A percentile compares a stretch with the other conserved stretches of the same genome.
These are phyloP conservation scores for Phaeomoniella chlamydospora DNA, from an alignment of 2,329 filamentous ascomycete species.

Conservation along the genomic window DNA sequence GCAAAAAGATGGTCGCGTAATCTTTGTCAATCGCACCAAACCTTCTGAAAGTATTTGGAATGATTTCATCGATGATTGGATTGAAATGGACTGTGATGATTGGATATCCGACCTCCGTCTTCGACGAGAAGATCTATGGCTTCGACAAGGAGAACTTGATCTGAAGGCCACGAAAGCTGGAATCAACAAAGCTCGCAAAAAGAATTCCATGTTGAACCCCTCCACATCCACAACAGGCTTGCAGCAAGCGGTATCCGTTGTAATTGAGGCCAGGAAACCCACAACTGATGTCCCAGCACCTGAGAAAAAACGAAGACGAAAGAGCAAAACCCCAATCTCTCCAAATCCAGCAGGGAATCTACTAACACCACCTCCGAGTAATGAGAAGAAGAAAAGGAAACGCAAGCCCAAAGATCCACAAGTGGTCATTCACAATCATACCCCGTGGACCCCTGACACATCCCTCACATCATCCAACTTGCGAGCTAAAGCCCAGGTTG, in stretches of 20 bases:
- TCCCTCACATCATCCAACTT: neutral
- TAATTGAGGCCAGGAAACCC: neutral
- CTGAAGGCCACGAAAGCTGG: conserved; percentile 10
- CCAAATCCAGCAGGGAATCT: neutral
- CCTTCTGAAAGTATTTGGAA: conserved; percentile 59
- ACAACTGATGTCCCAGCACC: neutral
- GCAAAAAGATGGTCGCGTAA: conserved; percentile 46
- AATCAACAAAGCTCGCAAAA: neutral
- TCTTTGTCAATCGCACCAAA: conserved; percentile 61
- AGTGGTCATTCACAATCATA: neutral
- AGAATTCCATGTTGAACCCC: neutral
- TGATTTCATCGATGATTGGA: conserved; percentile 59
- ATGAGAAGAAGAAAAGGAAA: neutral
- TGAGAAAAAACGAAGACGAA: neutral
- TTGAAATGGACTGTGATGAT: conserved; percentile 60
- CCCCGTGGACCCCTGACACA: neutral
- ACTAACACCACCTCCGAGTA: conserved; percentile 1
- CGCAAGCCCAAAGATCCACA: neutral
- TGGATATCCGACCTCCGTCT: conserved; percentile 52
- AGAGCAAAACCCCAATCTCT: neutral
- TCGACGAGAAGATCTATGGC: conserved; percentile 46
- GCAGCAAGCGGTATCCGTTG: neutral
- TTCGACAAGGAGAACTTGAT: conserved; percentile 14
- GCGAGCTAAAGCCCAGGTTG: neutral
- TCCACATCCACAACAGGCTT: neutral